Conservation (phyloP, 257 asterid genomes). For the Solanum arcanum region DNA sequence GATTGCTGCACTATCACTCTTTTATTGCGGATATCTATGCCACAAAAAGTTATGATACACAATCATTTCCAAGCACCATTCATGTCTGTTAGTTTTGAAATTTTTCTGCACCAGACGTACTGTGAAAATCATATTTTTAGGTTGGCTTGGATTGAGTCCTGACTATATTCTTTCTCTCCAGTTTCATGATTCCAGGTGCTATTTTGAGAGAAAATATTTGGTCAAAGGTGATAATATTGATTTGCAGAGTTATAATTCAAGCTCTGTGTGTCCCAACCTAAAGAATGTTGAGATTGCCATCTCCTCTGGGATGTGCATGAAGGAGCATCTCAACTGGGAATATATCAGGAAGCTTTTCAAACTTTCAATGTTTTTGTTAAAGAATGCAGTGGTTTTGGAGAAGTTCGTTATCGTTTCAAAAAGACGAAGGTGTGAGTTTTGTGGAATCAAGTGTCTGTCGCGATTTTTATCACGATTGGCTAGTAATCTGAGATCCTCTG, state of each 20-base stretch:
- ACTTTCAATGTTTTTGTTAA: not conserved
- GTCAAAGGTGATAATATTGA: not conserved
- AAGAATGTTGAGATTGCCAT: not conserved
- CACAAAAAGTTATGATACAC: not conserved
- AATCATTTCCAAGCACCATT: not conserved
- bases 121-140: not conserved
- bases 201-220: not conserved
- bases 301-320: not conserved
- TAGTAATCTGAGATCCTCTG: not conserved
- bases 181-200: not conserved
- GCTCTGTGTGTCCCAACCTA: not conserved
- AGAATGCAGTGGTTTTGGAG: not conserved
- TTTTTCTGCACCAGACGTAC: not conserved
- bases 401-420: not conserved
- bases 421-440: not conserved
- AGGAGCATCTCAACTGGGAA: not conserved
- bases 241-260: not conserved
- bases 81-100: not conserved
- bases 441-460: not conserved
- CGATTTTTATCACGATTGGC: not conserved
- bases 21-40: not conserved
- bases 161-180: not conserved
- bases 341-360: not conserved
- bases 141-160: not conserved
- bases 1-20: not conserved